Evolutionary conservation across 108 stramenopile genomes (phyloP).

Genomic region (Cyclotella kingstonii): DNA sequence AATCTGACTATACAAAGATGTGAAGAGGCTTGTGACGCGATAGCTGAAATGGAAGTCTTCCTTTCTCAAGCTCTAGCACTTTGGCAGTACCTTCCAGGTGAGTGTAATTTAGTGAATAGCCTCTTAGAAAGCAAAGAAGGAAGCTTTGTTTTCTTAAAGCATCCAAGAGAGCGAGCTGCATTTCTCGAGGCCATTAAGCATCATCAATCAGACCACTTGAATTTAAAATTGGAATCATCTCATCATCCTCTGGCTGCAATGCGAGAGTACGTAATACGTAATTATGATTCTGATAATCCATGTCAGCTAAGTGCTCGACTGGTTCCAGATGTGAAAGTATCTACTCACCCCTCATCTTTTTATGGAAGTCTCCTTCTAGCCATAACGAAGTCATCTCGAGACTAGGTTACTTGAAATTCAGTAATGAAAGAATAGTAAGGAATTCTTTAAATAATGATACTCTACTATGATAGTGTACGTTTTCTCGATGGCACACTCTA

Average conservation of each 20-base stretch:
- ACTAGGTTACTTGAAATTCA: too few relatives aligned
- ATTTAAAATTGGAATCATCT: conserved; percentile 23
- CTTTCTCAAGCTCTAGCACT: conserved; percentile 67
- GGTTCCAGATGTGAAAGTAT: conserved; percentile 37
- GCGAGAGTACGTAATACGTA: conserved; percentile 79
- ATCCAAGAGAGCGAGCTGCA: conserved; percentile 42
- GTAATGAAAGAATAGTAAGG: too few relatives aligned
- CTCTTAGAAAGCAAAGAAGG: conserved; percentile 59
- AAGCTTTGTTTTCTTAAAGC: conserved; percentile 39
- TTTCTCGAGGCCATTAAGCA: conserved; percentile 58
- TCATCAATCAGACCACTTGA: conserved; percentile 27
- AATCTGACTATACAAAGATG: conserved; percentile 63
- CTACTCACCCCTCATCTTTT: conserved; percentile 30
- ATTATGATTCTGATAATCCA: conserved; percentile 56
- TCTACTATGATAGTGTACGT: too few relatives aligned
- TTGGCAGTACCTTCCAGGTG: conserved; percentile 62
- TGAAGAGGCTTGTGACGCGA: conserved; percentile 70
- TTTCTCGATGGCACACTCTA: too few relatives aligned
- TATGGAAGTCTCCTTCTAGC: conserved; percentile 47
- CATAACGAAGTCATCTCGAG: conserved; percentile 7
- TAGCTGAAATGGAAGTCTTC: conserved; percentile 69
- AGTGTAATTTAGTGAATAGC: conserved; percentile 60
- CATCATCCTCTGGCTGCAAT: conserved; percentile 42
- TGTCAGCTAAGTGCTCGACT: conserved; percentile 76
- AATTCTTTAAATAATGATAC: too few relatives aligned